Conservation (phyloP, 371 early-diverging fungal genomes). For the Nematocida ausubeli region DNA sequence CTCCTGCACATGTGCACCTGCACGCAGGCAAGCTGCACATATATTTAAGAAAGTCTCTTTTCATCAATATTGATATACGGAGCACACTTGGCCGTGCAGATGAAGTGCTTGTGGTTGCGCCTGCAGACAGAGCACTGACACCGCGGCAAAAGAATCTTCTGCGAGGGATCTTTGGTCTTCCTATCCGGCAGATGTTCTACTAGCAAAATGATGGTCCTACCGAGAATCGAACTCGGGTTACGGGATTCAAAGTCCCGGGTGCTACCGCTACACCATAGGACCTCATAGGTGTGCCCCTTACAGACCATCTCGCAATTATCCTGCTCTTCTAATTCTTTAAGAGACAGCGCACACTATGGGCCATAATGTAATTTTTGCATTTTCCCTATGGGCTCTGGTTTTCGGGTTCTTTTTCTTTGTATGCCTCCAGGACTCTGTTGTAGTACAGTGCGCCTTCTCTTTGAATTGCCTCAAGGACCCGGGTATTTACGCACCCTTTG, state of each 20-base stretch:
- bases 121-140: neutral
- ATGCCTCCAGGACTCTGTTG: neutral
- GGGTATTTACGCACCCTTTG: neutral
- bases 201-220: slow-evolving; percentile 49
- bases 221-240: slow-evolving; percentile 61
- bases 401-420: neutral
- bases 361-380: too few species aligned
- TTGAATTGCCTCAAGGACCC: neutral
- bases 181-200: neutral
- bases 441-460: slow-evolving; percentile 31
- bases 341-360: too few species aligned
- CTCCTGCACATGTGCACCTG: neutral
- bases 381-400: too few species aligned
- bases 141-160: neutral
- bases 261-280: slow-evolving; percentile 62
- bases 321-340: too few species aligned
- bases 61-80: neutral
- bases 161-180: neutral
- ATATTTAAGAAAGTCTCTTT: neutral
- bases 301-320: too few species aligned
- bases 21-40: slow-evolving; percentile 2
- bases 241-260: slow-evolving; percentile 62
- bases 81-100: neutral
- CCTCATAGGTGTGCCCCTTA: too few species aligned
- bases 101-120: neutral